Evolutionary conservation across 2,329 filamentous ascomycete species (phyloP).

Genomic region (Apiospora arundinis): DNA sequence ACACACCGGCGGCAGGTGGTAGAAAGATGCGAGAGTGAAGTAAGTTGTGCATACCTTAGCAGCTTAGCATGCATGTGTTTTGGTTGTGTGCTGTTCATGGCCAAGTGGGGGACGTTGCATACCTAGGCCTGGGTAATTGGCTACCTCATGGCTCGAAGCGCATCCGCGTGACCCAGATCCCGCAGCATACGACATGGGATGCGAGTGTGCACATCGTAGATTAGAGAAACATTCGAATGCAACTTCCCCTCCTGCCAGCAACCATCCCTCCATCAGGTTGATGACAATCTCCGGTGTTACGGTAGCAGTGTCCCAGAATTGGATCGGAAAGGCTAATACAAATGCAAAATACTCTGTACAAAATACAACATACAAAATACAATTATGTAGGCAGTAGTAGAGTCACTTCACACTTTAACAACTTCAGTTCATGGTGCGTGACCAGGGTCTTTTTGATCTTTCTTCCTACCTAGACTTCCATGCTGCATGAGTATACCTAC

Average conservation of each 20-base stretch:
- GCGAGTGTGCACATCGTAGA: slow-evolving; percentile 6
- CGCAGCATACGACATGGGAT: slow-evolving; percentile 2
- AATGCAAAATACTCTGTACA: neutral
- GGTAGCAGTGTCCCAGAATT: neutral
- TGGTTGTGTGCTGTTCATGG: slow-evolving; percentile 6
- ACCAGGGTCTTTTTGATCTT: neutral
- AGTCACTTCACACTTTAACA: neutral
- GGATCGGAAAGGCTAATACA: neutral
- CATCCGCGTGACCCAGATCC: slow-evolving; percentile 10
- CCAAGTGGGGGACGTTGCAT: slow-evolving; percentile 4
- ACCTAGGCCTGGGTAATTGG: neutral
- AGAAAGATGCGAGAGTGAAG: neutral
- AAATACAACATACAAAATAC: neutral
- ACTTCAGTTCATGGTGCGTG: neutral
- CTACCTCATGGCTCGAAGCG: slow-evolving; percentile 5
- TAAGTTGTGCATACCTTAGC: slow-evolving; percentile 8
- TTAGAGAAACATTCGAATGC: slow-evolving; percentile 16
- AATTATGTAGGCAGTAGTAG: neutral
- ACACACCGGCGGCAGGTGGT: neutral
- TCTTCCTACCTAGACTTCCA: neutral
- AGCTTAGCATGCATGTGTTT: neutral
- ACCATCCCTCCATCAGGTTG: too few species aligned
- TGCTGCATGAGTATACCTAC: neutral
- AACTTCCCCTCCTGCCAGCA: neutral
- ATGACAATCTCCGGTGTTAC: slow-evolving; percentile 16